phyloP scores from a whole-genome alignment of 495 filamentous ascomycete genomes.

The Astrothelium macrocarpum region DNA sequence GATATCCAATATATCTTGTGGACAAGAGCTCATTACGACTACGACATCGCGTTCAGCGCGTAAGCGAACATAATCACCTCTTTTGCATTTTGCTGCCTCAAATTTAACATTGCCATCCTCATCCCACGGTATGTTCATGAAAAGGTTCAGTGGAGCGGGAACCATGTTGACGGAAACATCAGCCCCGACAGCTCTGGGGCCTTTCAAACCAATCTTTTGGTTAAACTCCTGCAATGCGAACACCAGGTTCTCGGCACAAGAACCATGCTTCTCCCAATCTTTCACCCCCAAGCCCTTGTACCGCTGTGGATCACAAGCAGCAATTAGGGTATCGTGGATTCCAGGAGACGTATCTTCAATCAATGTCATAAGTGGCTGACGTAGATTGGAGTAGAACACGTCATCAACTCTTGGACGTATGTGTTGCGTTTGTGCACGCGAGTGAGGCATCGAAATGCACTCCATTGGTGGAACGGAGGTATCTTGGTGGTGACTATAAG shows the following conservation, averaged over 20 bases:
- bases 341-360: constrained; percentile 32
- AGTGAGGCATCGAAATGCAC: constrained; percentile 33
- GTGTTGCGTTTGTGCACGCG: constrained; percentile 25
- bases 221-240: constrained; percentile 35
- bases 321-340: constrained; percentile 34
- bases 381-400: constrained; percentile 30
- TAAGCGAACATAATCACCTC: constrained; percentile 30
- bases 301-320: constrained; percentile 30
- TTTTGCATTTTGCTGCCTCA: constrained; percentile 27
- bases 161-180: constrained; percentile 26
- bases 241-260: constrained; percentile 35
- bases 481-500: constrained; percentile 22
- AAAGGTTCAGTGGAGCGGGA: constrained; percentile 34
- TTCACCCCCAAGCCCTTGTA: constrained; percentile 30
- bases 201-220: constrained; percentile 31
- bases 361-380: constrained; percentile 30
- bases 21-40: constrained; percentile 36
- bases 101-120: constrained; percentile 24
- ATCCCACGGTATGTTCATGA: constrained; percentile 34
- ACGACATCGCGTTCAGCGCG: constrained; percentile 34
- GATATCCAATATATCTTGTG: constrained; percentile 30
- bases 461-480: constrained; percentile 24
- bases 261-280: constrained; percentile 29
- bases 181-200: constrained; percentile 28
- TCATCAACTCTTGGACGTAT: constrained; percentile 27